These are phyloP conservation scores for Saturnispora saitoi DNA, from an alignment of 805 yeast genomes.

Conservation along the genomic window DNA sequence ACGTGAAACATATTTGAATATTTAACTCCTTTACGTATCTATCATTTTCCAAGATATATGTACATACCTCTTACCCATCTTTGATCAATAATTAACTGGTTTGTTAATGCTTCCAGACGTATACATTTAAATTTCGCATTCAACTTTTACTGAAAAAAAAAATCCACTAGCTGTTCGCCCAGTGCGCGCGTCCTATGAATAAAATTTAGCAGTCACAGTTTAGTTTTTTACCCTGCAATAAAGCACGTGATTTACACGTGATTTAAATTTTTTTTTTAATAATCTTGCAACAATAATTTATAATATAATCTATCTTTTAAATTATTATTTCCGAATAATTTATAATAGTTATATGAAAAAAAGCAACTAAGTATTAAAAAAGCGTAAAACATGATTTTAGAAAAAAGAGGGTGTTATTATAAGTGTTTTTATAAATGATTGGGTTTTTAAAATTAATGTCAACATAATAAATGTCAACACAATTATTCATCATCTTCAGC, in stretches of 20 bases:
- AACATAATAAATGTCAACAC: constrained; percentile 11
- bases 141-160: constrained; percentile 1
- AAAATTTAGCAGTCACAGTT: constrained; percentile 1
- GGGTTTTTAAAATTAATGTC: no score
- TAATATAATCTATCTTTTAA: neutral
- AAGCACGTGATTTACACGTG: constrained; percentile 4
- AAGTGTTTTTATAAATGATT: constrained; percentile 8
- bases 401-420: constrained; percentile 8
- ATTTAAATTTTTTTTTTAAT: no score
- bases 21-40: neutral
- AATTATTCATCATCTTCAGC: constrained; percentile 59
- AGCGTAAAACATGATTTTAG: constrained; percentile 4
- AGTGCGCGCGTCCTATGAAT: neutral
- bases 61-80: constrained; percentile 46
- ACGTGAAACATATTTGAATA: no score
- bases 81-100: constrained; percentile 20
- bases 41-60: neutral
- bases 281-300: no score
- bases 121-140: neutral
- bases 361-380: constrained; percentile 2
- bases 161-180: neutral
- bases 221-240: neutral
- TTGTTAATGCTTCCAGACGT: neutral
- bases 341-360: neutral
- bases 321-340: no score